Evolutionary conservation across 1,284 basidiomycete species (phyloP), one percentile per base, ranked within the genome.

Genomic region (Ganoderma boninense): DNA sequence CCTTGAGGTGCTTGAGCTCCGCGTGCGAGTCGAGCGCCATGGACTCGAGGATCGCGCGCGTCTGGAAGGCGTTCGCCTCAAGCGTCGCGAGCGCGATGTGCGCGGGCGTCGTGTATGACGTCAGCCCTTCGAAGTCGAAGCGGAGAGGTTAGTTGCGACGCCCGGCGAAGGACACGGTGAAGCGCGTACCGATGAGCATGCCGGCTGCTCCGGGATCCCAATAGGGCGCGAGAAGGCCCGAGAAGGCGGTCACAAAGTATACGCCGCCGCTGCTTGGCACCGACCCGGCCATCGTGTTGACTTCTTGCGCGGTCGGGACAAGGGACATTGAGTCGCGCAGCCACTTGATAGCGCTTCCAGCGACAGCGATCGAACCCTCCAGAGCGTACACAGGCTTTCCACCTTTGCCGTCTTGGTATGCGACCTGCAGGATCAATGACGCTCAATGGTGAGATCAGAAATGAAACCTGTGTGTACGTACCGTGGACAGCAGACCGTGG

Each of bases 201-300:
- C 95, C 96, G 14, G 91, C 92, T 20, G 96, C 96, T 26, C 89
- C 89, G 60, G 95, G 90, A 80, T 97, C 96, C 96, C 96, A 97
- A 81, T 96, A 95, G 3, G 96, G 95, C 20, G 95, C 96, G 57
- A 97, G 89, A 44, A 98, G 86, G 71, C 97, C 97, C 66, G 93
- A 94, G 85, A 99, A 98, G 11, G 95, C 97, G 0, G 97, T 97
- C 52, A 99, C 97, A 78, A 99, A 99, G 85, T 96, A 98, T 46
- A 98, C 88, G n/a, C 97, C 97, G 59, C 95, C 97, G 0, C 95
- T 93, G 77, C 93, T 90, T 20, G 90, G 83, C 57, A 94, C 96
- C 59, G 91, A 87, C 6, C 87, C 90, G 1, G 96, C 97, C 52
- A 99, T 88, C 20, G 86, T 86, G 78, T 98, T 98, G 77, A 99